Conservation (phyloP, 1,284 basidiomycete genomes). For the Ustilago crameri region DNA sequence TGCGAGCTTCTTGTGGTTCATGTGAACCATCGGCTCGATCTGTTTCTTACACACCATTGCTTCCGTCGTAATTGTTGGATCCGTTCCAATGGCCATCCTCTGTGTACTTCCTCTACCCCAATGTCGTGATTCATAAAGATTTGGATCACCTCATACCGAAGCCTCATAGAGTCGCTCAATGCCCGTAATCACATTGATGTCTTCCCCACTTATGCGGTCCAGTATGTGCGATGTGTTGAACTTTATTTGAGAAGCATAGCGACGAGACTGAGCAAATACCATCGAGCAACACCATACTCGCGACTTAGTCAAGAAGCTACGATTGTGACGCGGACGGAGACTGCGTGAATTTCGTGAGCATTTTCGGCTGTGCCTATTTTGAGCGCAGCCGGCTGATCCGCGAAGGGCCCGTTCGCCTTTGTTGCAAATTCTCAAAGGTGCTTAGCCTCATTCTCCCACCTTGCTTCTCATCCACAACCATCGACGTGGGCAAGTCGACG, state of each 20-base stretch:
- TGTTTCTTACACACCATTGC: too few species aligned
- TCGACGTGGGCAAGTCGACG: neutral
- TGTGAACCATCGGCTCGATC: conserved; percentile 16
- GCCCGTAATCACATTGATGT: too few species aligned
- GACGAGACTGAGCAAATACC: too few species aligned
- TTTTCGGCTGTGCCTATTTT: conserved; percentile 5
- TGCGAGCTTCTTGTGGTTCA: conserved; percentile 36
- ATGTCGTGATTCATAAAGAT: neutral
- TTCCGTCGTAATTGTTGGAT: neutral
- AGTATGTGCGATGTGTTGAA: too few species aligned
- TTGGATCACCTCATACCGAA: too few species aligned
- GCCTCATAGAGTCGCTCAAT: too few species aligned
- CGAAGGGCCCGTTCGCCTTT: conserved; percentile 6
- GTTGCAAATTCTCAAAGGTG: neutral
- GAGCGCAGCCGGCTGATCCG: neutral
- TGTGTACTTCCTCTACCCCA: neutral
- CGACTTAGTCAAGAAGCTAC: too few species aligned
- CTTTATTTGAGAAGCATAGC: too few species aligned
- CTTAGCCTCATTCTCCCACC: neutral
- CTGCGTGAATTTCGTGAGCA: neutral
- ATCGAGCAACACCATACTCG: too few species aligned
- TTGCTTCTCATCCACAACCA: conserved; percentile 12
- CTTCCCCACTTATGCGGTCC: too few species aligned
- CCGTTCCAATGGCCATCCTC: neutral
- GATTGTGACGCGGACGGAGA: neutral